Conservation (phyloP, 2,329 filamentous ascomycete species). For the Chaetomiaceae sp. region DNA sequence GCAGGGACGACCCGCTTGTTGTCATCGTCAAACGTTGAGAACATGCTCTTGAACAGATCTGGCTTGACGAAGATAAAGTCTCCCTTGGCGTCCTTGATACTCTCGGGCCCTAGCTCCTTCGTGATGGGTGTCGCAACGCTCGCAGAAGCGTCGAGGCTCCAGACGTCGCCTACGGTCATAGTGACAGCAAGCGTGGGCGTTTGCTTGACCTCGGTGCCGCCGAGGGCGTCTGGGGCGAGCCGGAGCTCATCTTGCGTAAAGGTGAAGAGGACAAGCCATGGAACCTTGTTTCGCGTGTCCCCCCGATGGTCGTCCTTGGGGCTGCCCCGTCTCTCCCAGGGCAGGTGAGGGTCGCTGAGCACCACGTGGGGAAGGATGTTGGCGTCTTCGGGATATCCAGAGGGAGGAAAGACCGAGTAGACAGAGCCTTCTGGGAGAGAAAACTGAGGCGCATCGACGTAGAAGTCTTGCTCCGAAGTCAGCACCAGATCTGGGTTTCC, state of each 20-base stretch:
- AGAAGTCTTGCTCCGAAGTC: slow-evolving; percentile 27
- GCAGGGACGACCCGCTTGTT: neutral
- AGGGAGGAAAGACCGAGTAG: slow-evolving; percentile 38
- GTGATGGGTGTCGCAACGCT: neutral
- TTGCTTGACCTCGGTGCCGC: slow-evolving; percentile 19
- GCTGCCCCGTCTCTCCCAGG: slow-evolving; percentile 38
- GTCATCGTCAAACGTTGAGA: slow-evolving; percentile 18
- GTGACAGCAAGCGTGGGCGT: slow-evolving; percentile 25
- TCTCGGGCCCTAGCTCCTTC: neutral
- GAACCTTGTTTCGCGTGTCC: slow-evolving; percentile 28
- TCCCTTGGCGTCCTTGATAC: slow-evolving; percentile 5
- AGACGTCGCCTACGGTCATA: slow-evolving; percentile 18
- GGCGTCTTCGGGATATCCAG: slow-evolving; percentile 34
- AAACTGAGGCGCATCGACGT: slow-evolving; percentile 37
- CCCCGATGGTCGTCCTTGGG: neutral
- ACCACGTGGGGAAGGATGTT: slow-evolving; percentile 42
- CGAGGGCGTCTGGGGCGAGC: slow-evolving; percentile 22
- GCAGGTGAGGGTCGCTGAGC: slow-evolving; percentile 40
- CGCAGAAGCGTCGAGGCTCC: neutral
- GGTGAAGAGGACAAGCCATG: slow-evolving; percentile 39
- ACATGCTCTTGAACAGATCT: slow-evolving; percentile 18
- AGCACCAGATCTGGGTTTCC: neutral
- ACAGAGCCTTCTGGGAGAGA: slow-evolving; percentile 32
- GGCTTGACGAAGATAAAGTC: slow-evolving; percentile 32
- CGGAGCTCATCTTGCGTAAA: slow-evolving; percentile 34